phyloP scores from a whole-genome alignment of 2,329 filamentous ascomycete species.

The Talaromyces sp. region DNA sequence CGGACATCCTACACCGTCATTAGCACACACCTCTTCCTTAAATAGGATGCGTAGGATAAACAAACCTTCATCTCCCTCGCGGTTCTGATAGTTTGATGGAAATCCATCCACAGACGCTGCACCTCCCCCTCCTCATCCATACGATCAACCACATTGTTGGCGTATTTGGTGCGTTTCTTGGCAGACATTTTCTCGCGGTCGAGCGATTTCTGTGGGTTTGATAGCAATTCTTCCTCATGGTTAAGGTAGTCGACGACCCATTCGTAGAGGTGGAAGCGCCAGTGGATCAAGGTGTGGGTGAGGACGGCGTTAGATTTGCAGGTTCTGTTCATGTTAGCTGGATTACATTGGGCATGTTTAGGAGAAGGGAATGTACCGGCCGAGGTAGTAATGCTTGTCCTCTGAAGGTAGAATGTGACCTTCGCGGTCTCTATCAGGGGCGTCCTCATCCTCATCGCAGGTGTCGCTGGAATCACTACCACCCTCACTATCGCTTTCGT shows the following conservation, averaged over 20 bases:
- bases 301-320: constrained; percentile 65
- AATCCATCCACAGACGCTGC: constrained; percentile 61
- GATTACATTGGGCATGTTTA: neutral
- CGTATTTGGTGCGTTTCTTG: constrained; percentile 58
- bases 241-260: constrained; percentile 64
- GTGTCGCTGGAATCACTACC: constrained; percentile 34
- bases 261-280: constrained; percentile 70
- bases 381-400: constrained; percentile 51
- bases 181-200: constrained; percentile 60
- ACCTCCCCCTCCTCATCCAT: constrained; percentile 63
- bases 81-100: constrained; percentile 59
- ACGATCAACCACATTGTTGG: constrained; percentile 60
- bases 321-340: constrained; percentile 31
- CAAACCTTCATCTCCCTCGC: constrained; percentile 52
- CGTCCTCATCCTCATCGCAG: neutral
- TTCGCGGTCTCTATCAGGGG: constrained; percentile 22
- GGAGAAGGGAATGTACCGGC: constrained; percentile 38
- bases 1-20: neutral
- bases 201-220: constrained; percentile 53
- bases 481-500: constrained; percentile 40
- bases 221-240: constrained; percentile 55
- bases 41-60: neutral
- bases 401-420: constrained; percentile 47
- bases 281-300: constrained; percentile 70
- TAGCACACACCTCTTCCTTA: neutral